These are phyloP conservation scores for Podaxis sp. DNA, from an alignment of 768 basidiomycete genomes.

Conservation along the genomic window DNA sequence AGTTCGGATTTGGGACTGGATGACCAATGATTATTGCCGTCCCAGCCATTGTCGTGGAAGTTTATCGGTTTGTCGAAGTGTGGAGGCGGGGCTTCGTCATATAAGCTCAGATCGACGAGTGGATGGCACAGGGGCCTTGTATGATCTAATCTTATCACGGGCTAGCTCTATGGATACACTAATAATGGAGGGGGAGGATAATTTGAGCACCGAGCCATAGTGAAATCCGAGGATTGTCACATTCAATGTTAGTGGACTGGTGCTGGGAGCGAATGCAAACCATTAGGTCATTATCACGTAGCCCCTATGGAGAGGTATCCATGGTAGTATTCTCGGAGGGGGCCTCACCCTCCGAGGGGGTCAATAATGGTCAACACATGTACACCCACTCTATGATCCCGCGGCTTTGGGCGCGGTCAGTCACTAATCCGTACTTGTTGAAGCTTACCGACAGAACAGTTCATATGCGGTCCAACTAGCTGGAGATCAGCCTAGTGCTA, in stretches of 20 bases:
- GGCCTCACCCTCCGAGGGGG: background rate
- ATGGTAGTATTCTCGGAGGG: background rate
- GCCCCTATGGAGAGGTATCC: background rate
- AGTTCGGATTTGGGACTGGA: too few species aligned
- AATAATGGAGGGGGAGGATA: background rate
- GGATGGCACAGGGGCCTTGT: too few species aligned
- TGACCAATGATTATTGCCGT: too few species aligned
- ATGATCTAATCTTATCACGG: background rate
- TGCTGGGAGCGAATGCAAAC: background rate
- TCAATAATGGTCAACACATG: background rate
- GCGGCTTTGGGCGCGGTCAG: background rate
- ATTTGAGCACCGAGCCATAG: background rate
- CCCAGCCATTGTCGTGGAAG: too few species aligned
- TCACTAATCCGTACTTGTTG: background rate
- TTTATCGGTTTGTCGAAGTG: too few species aligned
- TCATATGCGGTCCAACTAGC: background rate
- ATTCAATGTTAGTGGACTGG: background rate
- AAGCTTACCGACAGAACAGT: background rate
- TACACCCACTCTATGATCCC: background rate
- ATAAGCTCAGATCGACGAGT: too few species aligned
- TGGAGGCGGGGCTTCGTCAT: too few species aligned
- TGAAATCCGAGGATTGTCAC: conserved; percentile 1
- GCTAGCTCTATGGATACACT: background rate
- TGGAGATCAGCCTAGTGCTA: background rate
- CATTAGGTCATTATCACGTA: background rate